Evolutionary conservation across 208 protist genomes (phyloP), one percentile per base, ranked within the genome.

Genomic region (Leishmania tropica): DNA sequence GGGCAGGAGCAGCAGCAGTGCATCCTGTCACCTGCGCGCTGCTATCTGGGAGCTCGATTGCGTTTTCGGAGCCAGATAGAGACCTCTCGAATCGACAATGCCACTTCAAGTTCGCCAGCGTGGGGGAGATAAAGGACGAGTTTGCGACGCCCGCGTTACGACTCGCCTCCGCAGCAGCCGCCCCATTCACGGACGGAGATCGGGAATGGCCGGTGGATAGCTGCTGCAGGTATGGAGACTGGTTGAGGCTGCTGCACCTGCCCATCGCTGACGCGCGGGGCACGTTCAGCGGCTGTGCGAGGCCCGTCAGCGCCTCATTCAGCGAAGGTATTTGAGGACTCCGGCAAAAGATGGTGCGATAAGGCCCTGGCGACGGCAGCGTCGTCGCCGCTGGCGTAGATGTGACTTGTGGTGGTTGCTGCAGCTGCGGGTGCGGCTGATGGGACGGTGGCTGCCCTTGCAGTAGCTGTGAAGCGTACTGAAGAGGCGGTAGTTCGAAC

Each of bases 91-190:
- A 85, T 15, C 64, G 73, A 24, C 40, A 68, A 3, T 31, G 60
- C 64, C 70, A 40, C 78, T 64, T 58, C 72, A 62, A 79, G 65
- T 76, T 76, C 0, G 72, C 82, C 62, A 85, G 65, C 35, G 77
- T 85, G n/a, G 82, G 82, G 1, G 78, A 85, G 6, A 82, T 28
- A 28, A 85, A 81, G 13, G 82, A 85, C 6, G 72, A 24, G 42
- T 82, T 79, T 0, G 54, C 24, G 54, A 76, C 48, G 60, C 24
- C 24, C 3, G 75, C 72, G 47, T 24, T 24, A 56, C 35, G 45
- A 45, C 73, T 68, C 58, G 62, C 47, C 60, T 80, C 76, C 51
- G 28, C 28, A 7, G 75, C 75, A 74, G 21, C 37, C 19, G 53
- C 75, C 8, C 6, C 75, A n/a, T 10, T 21, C 35, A 71, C 58